Conservation (phyloP, 2,329 filamentous ascomycete species). For the Stemphylium vesicarium region DNA sequence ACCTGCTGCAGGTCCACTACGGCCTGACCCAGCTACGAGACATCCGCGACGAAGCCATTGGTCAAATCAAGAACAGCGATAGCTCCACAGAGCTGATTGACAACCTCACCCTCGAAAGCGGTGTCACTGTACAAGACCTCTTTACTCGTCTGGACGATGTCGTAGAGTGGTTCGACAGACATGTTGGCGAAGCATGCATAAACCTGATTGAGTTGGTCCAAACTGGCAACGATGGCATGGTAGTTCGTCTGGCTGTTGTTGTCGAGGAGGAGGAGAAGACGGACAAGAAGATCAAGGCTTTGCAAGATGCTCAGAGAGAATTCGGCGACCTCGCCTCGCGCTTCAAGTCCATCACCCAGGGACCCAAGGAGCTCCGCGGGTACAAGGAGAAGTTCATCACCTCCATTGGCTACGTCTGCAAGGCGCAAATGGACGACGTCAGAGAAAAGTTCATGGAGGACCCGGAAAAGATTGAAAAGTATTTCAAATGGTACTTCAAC, state of each 20-base stretch:
- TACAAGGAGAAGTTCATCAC: slow-evolving; percentile 96
- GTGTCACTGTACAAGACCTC: slow-evolving; percentile 82
- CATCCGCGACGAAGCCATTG: slow-evolving; percentile 94
- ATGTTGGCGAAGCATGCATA: slow-evolving; percentile 85
- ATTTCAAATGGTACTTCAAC: slow-evolving; percentile 96
- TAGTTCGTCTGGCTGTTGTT: slow-evolving; percentile 88
- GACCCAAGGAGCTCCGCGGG: slow-evolving; percentile 87
- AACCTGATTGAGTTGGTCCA: slow-evolving; percentile 89
- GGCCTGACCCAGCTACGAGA: slow-evolving; percentile 90
- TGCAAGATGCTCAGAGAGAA: slow-evolving; percentile 93
- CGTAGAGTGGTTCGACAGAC: slow-evolving; percentile 94
- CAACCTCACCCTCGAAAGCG: slow-evolving; percentile 65
- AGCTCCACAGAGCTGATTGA: slow-evolving; percentile 96
- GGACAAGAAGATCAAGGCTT: slow-evolving; percentile 85
- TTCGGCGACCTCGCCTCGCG: slow-evolving; percentile 92
- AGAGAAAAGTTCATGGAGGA: slow-evolving; percentile 81
- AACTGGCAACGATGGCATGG: slow-evolving; percentile 83
- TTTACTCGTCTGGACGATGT: slow-evolving; percentile 86
- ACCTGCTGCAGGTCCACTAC: slow-evolving; percentile 87
- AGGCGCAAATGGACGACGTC: slow-evolving; percentile 74
- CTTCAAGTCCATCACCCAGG: slow-evolving; percentile 94
- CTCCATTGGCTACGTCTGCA: slow-evolving; percentile 75
- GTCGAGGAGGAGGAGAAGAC: slow-evolving; percentile 97
- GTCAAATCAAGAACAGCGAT: slow-evolving; percentile 82
- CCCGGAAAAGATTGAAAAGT: slow-evolving; percentile 82